A percentile compares a stretch with the other conserved stretches of the same genome.
phyloP scores from a whole-genome alignment of 2,329 filamentous ascomycete genomes.

The Talaromyces albobiverticillius region DNA sequence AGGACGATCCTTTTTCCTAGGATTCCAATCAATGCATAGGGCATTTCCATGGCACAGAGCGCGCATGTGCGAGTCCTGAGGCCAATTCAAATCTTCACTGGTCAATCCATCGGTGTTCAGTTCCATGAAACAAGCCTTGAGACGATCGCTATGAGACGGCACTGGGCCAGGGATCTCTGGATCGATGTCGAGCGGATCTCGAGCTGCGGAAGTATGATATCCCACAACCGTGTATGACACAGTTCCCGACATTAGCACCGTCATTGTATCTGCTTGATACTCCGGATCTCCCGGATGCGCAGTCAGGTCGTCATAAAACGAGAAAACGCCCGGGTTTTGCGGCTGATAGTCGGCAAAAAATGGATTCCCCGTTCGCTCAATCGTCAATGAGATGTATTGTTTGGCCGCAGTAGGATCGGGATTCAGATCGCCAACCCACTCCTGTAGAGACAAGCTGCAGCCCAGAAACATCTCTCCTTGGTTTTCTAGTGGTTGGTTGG shows the following conservation, averaged over 20 bases:
- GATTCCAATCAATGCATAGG: background rate
- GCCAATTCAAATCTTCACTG: background rate
- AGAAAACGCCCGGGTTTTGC: background rate
- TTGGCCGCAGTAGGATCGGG: too few relatives aligned
- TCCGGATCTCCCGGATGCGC: background rate
- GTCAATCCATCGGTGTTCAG: background rate
- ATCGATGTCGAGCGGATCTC: background rate
- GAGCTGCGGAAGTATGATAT: background rate
- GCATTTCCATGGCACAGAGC: background rate
- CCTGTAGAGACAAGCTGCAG: background rate
- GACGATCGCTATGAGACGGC: background rate
- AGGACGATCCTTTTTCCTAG: background rate
- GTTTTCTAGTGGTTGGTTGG: background rate
- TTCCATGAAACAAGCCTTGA: background rate
- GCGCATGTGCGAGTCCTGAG: background rate
- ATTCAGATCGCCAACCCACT: background rate
- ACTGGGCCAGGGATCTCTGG: background rate
- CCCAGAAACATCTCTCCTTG: background rate
- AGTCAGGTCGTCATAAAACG: background rate
- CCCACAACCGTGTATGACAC: background rate
- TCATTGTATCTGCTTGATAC: background rate
- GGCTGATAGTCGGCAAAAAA: background rate
- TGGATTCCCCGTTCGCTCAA: background rate
- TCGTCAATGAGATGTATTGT: background rate
- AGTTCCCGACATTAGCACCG: background rate